Evolutionary conservation across 257 asterid species (phyloP).

Genomic region (Gentiana dahurica): DNA sequence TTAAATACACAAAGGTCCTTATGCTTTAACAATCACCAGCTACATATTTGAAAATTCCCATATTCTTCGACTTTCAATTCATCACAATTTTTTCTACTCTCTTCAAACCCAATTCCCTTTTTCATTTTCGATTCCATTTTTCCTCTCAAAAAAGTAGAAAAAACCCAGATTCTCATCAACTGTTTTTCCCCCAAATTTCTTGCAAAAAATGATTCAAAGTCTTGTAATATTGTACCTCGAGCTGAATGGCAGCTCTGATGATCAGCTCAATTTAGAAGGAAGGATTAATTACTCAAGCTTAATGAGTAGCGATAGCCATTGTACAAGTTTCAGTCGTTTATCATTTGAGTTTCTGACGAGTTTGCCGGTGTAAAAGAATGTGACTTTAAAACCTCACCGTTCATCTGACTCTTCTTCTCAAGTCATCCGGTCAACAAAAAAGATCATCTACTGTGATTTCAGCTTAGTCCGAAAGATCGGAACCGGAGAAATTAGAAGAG

Average conservation of each 20-base stretch:
- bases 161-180: not conserved
- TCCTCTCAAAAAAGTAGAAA: no score
- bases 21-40: no score
- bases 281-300: constrained; percentile 29
- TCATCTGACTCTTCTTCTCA: constrained; percentile 63
- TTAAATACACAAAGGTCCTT: no score
- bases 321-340: constrained; percentile 54
- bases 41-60: no score
- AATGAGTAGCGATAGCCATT: constrained; percentile 59
- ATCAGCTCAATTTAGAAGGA: constrained; percentile 19
- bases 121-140: no score
- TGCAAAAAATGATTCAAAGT: not conserved
- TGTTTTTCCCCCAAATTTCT: constrained; percentile 3
- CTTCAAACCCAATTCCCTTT: no score
- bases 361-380: constrained; percentile 36
- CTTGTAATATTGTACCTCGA: constrained; percentile 7
- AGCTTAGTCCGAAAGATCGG: constrained; percentile 74
- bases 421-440: constrained; percentile 19
- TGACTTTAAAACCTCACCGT: constrained; percentile 51
- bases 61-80: no score
- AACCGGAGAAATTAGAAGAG: constrained; percentile 78
- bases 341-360: constrained; percentile 52
- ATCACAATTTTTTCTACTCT: no score
- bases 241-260: constrained; percentile 9
- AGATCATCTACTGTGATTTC: constrained; percentile 49